Conservation (phyloP, 208 protist species). For the Phytomonas francai region DNA sequence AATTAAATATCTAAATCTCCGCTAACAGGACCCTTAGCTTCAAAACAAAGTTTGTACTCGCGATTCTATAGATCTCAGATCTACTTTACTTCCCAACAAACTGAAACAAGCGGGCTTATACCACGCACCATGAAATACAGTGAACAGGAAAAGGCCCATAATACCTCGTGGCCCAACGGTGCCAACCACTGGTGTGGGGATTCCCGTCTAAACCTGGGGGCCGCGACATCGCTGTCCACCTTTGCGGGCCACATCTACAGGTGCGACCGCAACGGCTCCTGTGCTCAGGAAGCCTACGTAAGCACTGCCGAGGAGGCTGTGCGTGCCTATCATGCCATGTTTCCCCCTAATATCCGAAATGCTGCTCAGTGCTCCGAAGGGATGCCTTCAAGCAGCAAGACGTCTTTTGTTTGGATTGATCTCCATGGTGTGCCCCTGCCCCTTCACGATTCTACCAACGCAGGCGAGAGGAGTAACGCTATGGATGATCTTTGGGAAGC, state of each 20-base stretch:
- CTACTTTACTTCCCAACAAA: not conserved
- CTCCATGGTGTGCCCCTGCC: constrained; percentile 23
- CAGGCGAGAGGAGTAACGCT: not conserved
- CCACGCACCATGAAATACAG: not conserved
- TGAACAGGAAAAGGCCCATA: not conserved
- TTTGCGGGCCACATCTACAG: not conserved
- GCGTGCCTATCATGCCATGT: not conserved
- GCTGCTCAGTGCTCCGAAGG: constrained; percentile 14
- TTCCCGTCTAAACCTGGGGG: not conserved
- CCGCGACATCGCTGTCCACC: not conserved
- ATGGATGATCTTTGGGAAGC: constrained; percentile 3
- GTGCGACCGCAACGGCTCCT: not conserved
- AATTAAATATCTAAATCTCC: not conserved
- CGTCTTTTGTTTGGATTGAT: constrained; percentile 26
- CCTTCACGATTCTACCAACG: not conserved
- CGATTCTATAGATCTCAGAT: not conserved
- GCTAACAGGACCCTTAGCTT: not conserved
- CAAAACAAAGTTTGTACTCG: not conserved
- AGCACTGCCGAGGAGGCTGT: not conserved
- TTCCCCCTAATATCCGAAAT: constrained; percentile 7
- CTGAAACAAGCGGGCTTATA: not conserved
- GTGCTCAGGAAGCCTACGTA: not conserved
- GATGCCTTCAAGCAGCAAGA: not conserved
- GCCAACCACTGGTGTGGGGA: not conserved
- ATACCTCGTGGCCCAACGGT: not conserved